A percentile compares a stretch with the other conserved stretches of the same genome.
Evolutionary conservation across 345 rosid genomes (phyloP).

Genomic region (Salix dunnii): DNA sequence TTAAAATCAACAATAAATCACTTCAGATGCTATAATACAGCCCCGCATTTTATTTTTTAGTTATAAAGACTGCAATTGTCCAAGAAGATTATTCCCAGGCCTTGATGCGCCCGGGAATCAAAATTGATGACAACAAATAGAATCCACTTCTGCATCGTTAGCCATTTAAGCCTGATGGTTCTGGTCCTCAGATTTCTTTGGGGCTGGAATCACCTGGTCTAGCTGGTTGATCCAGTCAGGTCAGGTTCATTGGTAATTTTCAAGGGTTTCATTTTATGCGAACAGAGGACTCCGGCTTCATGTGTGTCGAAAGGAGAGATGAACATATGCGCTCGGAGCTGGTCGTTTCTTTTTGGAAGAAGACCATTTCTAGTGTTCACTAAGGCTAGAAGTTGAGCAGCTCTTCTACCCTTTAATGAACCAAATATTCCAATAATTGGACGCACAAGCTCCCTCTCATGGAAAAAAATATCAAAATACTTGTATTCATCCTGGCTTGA

Average conservation of each 20-base stretch:
- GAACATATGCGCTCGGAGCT: background rate
- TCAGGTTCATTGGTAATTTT: background rate
- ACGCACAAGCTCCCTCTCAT: too few species aligned
- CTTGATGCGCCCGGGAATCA: background rate
- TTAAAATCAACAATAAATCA: too few species aligned
- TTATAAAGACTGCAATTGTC: too few species aligned
- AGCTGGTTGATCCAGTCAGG: background rate
- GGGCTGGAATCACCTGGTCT: background rate
- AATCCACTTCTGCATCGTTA: background rate
- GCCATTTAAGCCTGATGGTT: background rate
- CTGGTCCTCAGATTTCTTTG: background rate
- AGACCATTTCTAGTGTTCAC: background rate
- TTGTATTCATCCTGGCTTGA: too few species aligned
- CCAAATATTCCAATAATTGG: background rate
- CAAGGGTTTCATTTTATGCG: background rate
- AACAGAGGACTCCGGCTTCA: background rate
- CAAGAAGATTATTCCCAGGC: background rate
- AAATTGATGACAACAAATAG: background rate
- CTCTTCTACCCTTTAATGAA: background rate
- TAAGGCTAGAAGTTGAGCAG: background rate
- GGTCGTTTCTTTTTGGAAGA: background rate
- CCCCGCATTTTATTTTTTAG: too few species aligned
- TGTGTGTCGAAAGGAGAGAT: background rate
- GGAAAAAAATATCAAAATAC: too few species aligned
- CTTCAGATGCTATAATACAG: too few species aligned